A percentile compares a stretch with the other conserved stretches of the same genome.
phyloP scores from a whole-genome alignment of 352 stramenopile genomes.

The Globisporangium spinosum region DNA sequence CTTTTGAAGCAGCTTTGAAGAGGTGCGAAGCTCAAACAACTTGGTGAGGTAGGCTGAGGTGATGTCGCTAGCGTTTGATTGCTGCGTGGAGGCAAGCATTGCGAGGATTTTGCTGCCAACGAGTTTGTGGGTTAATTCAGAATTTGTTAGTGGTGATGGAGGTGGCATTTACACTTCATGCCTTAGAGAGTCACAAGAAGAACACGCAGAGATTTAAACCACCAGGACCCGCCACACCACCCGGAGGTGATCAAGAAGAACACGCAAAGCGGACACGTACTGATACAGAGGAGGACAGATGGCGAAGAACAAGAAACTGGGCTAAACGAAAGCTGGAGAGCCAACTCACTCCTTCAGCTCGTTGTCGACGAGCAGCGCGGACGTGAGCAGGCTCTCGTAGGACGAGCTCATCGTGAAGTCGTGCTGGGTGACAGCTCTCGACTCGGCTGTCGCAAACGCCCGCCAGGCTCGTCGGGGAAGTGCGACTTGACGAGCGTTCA shows the following conservation, averaged over 20 bases:
- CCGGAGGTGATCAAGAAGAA: too few relatives aligned
- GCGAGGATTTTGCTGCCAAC: not conserved
- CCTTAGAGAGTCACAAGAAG: not conserved
- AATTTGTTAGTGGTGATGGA: not conserved
- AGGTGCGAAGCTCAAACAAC: not conserved
- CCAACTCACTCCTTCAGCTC: not conserved
- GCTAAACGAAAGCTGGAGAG: not conserved
- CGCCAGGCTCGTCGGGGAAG: not conserved
- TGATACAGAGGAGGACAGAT: not conserved
- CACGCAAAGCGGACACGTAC: not conserved
- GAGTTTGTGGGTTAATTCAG: conserved; percentile 1
- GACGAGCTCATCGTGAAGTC: conserved; percentile 19
- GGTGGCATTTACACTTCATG: not conserved
- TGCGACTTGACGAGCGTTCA: conserved; percentile 12
- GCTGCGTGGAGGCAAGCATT: not conserved
- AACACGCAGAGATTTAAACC: too few relatives aligned
- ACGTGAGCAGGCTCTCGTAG: conserved; percentile 18
- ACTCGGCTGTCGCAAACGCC: conserved; percentile 15
- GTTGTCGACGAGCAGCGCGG: conserved; percentile 10
- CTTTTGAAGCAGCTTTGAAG: conserved; percentile 10
- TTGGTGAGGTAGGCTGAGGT: not conserved
- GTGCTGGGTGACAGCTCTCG: conserved; percentile 15
- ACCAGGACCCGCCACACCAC: too few relatives aligned
- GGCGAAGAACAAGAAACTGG: not conserved
- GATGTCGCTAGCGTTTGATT: not conserved